Conservation (phyloP, 2,329 filamentous ascomycete genomes). For the Ceratocystis ficicola region DNA sequence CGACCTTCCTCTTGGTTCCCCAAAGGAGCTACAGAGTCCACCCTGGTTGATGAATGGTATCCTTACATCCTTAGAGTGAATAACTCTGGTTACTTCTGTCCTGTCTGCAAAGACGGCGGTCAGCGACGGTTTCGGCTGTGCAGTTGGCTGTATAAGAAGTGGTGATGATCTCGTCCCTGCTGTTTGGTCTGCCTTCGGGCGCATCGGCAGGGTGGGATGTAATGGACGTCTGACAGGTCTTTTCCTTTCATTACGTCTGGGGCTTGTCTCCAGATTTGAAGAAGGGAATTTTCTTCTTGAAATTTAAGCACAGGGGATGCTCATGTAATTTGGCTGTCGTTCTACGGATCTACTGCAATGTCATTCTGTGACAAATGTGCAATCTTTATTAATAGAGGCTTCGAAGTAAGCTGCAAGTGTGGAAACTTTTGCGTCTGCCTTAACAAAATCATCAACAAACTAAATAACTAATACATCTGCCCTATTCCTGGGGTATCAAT, state of each 20-base stretch:
- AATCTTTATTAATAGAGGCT: too few relatives aligned
- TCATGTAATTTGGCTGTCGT: too few relatives aligned
- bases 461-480: constrained; percentile 7
- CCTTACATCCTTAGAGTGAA: constrained; percentile 87
- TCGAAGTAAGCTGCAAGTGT: too few relatives aligned
- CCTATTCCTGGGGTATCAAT: background rate
- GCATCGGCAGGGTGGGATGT: constrained; percentile 64
- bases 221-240: constrained; percentile 81
- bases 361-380: too few relatives aligned
- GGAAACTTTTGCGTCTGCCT: too few relatives aligned
- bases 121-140: constrained; percentile 22
- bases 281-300: constrained; percentile 32
- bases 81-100: constrained; percentile 47
- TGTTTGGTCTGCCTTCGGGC: constrained; percentile 62
- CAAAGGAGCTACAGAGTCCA: constrained; percentile 87
- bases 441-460: background rate
- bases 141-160: constrained; percentile 60
- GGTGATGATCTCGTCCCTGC: constrained; percentile 89
- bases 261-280: constrained; percentile 33
- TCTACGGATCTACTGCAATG: too few relatives aligned
- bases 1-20: constrained; percentile 80
- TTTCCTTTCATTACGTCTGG: constrained; percentile 38
- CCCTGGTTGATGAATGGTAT: constrained; percentile 89
- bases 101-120: constrained; percentile 52
- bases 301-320: too few relatives aligned